A percentile compares a stretch with the other conserved stretches of the same genome.
phyloP scores from a whole-genome alignment of 495 filamentous ascomycete species.

The Baudoinia panamericana region DNA sequence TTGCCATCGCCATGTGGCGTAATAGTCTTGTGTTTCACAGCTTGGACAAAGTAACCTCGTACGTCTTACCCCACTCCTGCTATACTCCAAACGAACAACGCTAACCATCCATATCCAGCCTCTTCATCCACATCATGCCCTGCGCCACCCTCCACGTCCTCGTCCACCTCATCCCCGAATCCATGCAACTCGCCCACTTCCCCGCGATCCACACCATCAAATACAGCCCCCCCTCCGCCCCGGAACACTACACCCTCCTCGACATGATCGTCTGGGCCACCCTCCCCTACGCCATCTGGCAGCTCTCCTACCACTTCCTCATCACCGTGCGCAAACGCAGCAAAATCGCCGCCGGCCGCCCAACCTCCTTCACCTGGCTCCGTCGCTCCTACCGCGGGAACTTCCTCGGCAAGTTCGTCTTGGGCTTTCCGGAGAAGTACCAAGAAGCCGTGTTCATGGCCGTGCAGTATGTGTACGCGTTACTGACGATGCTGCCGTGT shows the following conservation, averaged over 20 bases:
- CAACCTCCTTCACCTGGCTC: slow-evolving; percentile 95
- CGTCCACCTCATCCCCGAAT: slow-evolving; percentile 62
- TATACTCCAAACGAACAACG: slow-evolving; percentile 1
- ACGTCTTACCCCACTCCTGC: slow-evolving; percentile 18
- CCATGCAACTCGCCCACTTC: slow-evolving; percentile 55
- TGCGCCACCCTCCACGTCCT: slow-evolving; percentile 84
- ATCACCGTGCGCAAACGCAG: slow-evolving; percentile 86
- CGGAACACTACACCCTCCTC: slow-evolving; percentile 61
- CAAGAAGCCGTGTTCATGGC: slow-evolving; percentile 92
- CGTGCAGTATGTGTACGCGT: slow-evolving; percentile 84
- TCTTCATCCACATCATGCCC: slow-evolving; percentile 99
- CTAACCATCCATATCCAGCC: slow-evolving; percentile 32
- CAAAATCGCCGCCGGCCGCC: slow-evolving; percentile 89
- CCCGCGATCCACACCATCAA: slow-evolving; percentile 78
- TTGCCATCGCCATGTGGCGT: slow-evolving; percentile 98
- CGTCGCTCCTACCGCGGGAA: slow-evolving; percentile 75
- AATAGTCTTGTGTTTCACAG: slow-evolving; percentile 97
- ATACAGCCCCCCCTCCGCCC: slow-evolving; percentile 52
- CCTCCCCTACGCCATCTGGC: slow-evolving; percentile 84
- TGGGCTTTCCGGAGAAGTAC: slow-evolving; percentile 56
- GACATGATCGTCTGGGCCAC: slow-evolving; percentile 92
- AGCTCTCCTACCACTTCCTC: slow-evolving; percentile 77
- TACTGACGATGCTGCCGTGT: slow-evolving; percentile 85
- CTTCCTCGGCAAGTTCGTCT: slow-evolving; percentile 75
- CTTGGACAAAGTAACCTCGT: slow-evolving; percentile 87